A percentile compares a stretch with the other conserved stretches of the same genome.
phyloP scores from a whole-genome alignment of 108 stramenopile species.

The Skeletonema costatum region DNA sequence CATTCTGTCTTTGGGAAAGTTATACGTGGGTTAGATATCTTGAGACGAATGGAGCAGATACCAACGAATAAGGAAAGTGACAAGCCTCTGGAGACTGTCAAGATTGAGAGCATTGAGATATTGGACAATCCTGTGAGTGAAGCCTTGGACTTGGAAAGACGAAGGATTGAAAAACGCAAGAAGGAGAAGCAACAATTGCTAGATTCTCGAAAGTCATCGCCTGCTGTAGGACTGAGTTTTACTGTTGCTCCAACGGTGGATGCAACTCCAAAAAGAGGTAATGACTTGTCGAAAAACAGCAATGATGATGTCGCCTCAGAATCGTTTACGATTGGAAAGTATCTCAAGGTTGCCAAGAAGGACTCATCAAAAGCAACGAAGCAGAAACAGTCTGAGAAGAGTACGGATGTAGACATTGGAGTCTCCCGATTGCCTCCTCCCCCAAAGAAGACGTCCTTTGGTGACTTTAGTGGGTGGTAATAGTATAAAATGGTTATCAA shows the following conservation, averaged over 20 bases:
- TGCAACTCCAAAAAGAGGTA: neutral
- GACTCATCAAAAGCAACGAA: conserved; percentile 15
- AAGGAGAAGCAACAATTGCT: conserved; percentile 20
- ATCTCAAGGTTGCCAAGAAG: conserved; percentile 26
- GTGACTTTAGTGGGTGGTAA: conserved; percentile 82
- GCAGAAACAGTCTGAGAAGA: conserved; percentile 5
- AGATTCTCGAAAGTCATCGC: conserved; percentile 15
- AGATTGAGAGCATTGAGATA: conserved; percentile 58
- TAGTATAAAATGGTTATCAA: neutral
- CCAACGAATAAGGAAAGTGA: conserved; percentile 77
- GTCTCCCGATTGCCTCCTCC: conserved; percentile 51
- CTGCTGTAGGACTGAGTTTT: conserved; percentile 5
- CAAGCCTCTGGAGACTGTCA: conserved; percentile 63
- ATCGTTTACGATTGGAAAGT: conserved; percentile 46
- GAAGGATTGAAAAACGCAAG: conserved; percentile 54
- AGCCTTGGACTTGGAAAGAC: conserved; percentile 63
- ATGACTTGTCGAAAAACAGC: neutral
- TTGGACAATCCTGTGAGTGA: conserved; percentile 75
- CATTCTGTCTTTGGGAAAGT: conserved; percentile 96
- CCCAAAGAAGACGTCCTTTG: conserved; percentile 68
- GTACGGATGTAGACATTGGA: conserved; percentile 5
- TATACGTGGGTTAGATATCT: conserved; percentile 80
- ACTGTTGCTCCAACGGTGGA: neutral
- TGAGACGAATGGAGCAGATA: conserved; percentile 64
- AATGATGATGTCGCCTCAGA: neutral